Evolutionary conservation across 1,284 basidiomycete species (phyloP).

Genomic region (Ustilago crameri): DNA sequence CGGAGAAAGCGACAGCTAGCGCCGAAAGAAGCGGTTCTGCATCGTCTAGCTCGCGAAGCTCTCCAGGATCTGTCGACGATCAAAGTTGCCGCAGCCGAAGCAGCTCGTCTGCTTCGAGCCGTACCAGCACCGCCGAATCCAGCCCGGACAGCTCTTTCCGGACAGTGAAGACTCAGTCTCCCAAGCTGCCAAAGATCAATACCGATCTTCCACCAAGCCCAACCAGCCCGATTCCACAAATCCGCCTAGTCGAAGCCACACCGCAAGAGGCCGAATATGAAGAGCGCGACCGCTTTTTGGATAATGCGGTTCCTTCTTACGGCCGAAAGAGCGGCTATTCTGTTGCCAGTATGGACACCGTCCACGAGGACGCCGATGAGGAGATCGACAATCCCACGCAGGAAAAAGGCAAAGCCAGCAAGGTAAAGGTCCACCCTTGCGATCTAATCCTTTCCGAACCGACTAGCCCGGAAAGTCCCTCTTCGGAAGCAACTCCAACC

Average conservation of each 20-base stretch:
- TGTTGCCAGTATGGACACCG: constrained; percentile 21
- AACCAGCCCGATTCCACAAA: constrained; percentile 18
- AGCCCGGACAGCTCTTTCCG: neutral
- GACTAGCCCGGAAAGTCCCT: constrained; percentile 2
- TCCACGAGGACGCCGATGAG: constrained; percentile 21
- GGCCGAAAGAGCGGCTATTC: constrained; percentile 11
- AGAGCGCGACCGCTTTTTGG: constrained; percentile 19
- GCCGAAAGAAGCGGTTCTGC: neutral
- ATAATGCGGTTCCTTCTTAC: neutral
- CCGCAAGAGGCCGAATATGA: constrained; percentile 27
- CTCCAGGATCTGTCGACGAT: constrained; percentile 13
- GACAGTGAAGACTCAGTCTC: constrained; percentile 1
- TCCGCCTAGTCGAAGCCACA: constrained; percentile 23
- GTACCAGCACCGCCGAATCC: constrained; percentile 23
- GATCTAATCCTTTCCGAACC: neutral
- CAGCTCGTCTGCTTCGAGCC: constrained; percentile 24
- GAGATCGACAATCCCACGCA: neutral
- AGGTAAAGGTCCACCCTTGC: constrained; percentile 17
- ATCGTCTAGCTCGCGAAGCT: neutral
- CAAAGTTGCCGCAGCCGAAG: constrained; percentile 21
- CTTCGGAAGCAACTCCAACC: neutral
- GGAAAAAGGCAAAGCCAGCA: constrained; percentile 6
- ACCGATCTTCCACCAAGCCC: constrained; percentile 1
- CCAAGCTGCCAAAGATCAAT: constrained; percentile 30
- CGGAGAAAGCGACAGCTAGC: neutral